These are phyloP conservation scores for Kodamaea fungicola DNA, from an alignment of 1,139 yeast species.

Conservation along the genomic window DNA sequence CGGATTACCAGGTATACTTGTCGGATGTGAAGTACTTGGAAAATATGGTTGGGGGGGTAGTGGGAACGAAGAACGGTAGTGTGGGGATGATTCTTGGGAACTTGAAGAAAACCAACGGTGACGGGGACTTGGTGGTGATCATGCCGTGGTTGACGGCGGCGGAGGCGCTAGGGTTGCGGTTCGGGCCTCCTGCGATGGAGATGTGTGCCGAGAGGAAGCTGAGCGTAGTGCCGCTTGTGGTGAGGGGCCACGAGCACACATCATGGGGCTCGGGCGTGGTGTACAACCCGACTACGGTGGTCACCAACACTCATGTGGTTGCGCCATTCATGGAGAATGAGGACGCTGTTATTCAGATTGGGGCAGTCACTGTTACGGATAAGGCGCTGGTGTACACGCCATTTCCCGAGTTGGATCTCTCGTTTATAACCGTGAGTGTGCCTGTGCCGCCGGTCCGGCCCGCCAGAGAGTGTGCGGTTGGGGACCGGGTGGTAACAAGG, in stretches of 20 bases:
- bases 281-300: slow-evolving; percentile 22
- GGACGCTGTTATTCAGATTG: slow-evolving; percentile 6
- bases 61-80: slow-evolving; percentile 14
- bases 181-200: neutral
- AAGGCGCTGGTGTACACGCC: slow-evolving; percentile 24
- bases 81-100: slow-evolving; percentile 56
- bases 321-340: slow-evolving; percentile 17
- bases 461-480: slow-evolving; percentile 16
- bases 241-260: slow-evolving; percentile 4
- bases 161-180: slow-evolving; percentile 2
- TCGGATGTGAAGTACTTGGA: slow-evolving; percentile 58
- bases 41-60: slow-evolving; percentile 64
- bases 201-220: neutral
- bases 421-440: slow-evolving; percentile 26
- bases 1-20: slow-evolving; percentile 27
- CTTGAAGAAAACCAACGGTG: slow-evolving; percentile 51
- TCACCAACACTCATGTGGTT: slow-evolving; percentile 39
- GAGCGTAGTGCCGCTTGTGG: slow-evolving; percentile 13
- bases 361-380: slow-evolving; percentile 1
- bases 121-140: slow-evolving; percentile 54
- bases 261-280: slow-evolving; percentile 39
- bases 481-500: slow-evolving; percentile 41
- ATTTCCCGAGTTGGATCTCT: slow-evolving; percentile 31
- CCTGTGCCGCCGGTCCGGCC: slow-evolving; percentile 8
- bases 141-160: slow-evolving; percentile 45